phyloP scores from a whole-genome alignment of 1,284 basidiomycete species.

The Megacollybia platyphylla region DNA sequence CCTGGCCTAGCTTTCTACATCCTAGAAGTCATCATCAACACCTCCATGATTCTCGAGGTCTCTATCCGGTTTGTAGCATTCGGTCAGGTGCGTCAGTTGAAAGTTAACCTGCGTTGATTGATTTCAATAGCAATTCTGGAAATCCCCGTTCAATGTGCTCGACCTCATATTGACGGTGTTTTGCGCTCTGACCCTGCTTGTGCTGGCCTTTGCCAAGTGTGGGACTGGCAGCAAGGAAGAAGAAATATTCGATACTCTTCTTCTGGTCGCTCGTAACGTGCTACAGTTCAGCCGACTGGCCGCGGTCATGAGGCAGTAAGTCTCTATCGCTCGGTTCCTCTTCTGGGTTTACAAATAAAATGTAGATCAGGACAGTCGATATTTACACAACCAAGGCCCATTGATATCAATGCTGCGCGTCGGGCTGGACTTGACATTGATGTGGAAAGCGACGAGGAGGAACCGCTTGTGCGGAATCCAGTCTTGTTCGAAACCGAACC shows the following conservation, averaged over 20 bases:
- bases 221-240: constrained; percentile 73
- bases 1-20: constrained; percentile 78
- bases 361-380: constrained; percentile 86
- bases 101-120: not conserved
- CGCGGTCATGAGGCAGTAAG: constrained; percentile 82
- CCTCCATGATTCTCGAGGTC: constrained; percentile 88
- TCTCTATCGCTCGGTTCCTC: constrained; percentile 8
- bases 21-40: constrained; percentile 84
- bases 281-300: constrained; percentile 86
- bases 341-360: not conserved
- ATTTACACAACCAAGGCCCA: constrained; percentile 83
- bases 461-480: constrained; percentile 41
- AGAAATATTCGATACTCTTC: constrained; percentile 81
- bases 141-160: constrained; percentile 80
- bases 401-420: constrained; percentile 72
- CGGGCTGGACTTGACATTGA: constrained; percentile 65
- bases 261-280: constrained; percentile 82
- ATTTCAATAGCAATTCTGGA: constrained; percentile 80
- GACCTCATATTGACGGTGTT: constrained; percentile 79
- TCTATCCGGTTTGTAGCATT: constrained; percentile 81
- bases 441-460: constrained; percentile 52
- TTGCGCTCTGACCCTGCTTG: constrained; percentile 76
- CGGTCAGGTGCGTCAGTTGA: constrained; percentile 51
- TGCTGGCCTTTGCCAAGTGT: constrained; percentile 76
- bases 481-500: constrained; percentile 44